Evolutionary conservation across 257 asterid genomes (phyloP).

Genomic region (Solanum chiquidenum): DNA sequence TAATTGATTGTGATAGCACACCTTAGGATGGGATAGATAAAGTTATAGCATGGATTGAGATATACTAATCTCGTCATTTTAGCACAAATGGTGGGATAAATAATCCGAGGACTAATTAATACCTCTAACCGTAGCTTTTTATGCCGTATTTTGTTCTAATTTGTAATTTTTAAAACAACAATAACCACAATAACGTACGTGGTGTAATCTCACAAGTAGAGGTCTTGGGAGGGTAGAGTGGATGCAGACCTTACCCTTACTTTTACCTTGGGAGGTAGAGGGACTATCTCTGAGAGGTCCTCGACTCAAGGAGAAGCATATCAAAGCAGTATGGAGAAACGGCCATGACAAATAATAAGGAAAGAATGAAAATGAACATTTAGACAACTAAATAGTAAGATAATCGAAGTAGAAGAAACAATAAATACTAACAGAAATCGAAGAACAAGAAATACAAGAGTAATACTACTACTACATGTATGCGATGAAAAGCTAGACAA

Average conservation of each 20-base stretch:
- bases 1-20: neutral
- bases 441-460: neutral
- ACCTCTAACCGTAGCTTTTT: neutral
- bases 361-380: neutral
- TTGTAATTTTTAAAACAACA: neutral
- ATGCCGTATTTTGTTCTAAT: neutral
- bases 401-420: neutral
- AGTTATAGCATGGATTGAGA: neutral
- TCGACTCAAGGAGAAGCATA: neutral
- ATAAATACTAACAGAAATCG: no score
- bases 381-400: neutral
- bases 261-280: neutral
- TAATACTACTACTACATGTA: neutral
- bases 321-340: fast-evolving
- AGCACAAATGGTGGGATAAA: neutral
- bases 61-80: neutral
- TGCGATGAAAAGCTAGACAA: neutral
- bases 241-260: neutral
- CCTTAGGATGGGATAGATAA: neutral
- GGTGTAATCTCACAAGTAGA: neutral
- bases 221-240: neutral
- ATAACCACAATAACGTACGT: neutral
- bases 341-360: neutral
- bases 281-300: neutral
- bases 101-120: neutral